Base-by-base conservation (phyloP, 306 rosid genomes). In the Acacia acuminata region DNA sequence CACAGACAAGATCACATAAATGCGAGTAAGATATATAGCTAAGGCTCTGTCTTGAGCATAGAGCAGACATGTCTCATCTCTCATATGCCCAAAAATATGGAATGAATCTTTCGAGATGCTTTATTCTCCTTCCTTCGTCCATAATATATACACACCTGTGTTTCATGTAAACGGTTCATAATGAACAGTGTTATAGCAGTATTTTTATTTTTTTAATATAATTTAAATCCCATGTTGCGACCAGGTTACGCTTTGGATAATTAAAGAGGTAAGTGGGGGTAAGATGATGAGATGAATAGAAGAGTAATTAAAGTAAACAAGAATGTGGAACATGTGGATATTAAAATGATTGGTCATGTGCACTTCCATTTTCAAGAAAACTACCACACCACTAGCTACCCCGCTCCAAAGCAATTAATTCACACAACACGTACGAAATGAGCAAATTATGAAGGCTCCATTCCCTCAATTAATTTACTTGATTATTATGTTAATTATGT, bases 401-500 rank as follows among this genome's bases (percentile, higher is more conserved):
- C 53, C 22, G 14, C 24, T 17, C 60, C 24, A 14, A 53, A 55
- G 14, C 64, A 56, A n/a, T 9, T 22, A 22, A 7, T 56, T 56
- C 64, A n/a, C 22, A 20, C 64, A 22, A 22, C 27, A 56, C 56
- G n/a, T 48, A 9, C 27, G 30, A 3, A 3, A 27, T 56, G 30
- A 56, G 64, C 64, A 56, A 56, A 56, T 20, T 56, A 38, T 38
- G 42, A 56, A 56, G 64, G 64, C 61, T 67, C 38, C 69, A 51
- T 76, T 60, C 17, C 19, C 70, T 84, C 82, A 69, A 15, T 84
- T 56, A 56, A 56, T n/a, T 38, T n/a, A n/a, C 10, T 56, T 56
- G 63, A 70, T 84, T 83, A 80, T 58, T 64, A 56, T 73, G 79
- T 27, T 58, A 76, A 75, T 80, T 71, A 63, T 42, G 87, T 80